Conservation (phyloP, 1,284 basidiomycete genomes). For the Cryptococcus depauperatus region DNA sequence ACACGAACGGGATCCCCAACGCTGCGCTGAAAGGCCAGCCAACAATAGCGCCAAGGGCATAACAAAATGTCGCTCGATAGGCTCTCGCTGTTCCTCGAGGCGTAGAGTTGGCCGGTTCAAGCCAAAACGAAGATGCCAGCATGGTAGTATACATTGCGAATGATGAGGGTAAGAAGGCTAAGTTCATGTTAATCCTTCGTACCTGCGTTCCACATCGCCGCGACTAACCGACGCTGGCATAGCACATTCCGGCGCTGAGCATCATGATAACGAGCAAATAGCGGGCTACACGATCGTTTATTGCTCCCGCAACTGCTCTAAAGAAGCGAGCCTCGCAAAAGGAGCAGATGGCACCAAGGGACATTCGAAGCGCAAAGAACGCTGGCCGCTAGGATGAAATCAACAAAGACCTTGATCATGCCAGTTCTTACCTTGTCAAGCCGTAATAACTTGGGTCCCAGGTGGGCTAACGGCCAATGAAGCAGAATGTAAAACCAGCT, state of each 20-base stretch:
- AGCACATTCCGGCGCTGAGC: conserved; percentile 89
- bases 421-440: conserved; percentile 43
- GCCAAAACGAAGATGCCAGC: conserved; percentile 67
- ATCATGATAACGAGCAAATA: conserved; percentile 82
- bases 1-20: conserved; percentile 76
- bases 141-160: conserved; percentile 89
- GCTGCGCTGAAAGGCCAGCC: conserved; percentile 95
- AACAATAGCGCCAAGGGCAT: conserved; percentile 75
- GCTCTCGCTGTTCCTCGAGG: conserved; percentile 52
- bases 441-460: conserved; percentile 37
- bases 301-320: conserved; percentile 65
- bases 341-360: conserved; percentile 65
- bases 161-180: conserved; percentile 86
- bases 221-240: conserved; percentile 64
- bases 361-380: conserved; percentile 82
- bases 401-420: background rate
- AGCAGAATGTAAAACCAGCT: conserved; percentile 88
- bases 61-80: conserved; percentile 56
- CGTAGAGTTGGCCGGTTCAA: conserved; percentile 59
- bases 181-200: too few species aligned
- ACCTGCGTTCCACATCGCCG: background rate
- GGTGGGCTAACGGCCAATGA: conserved; percentile 50
- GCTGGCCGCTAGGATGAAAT: conserved; percentile 15
- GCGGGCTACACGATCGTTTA: conserved; percentile 82
- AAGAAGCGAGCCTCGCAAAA: conserved; percentile 79